phyloP scores from a whole-genome alignment of 305 asterid species.

The Petunia hybrid region DNA sequence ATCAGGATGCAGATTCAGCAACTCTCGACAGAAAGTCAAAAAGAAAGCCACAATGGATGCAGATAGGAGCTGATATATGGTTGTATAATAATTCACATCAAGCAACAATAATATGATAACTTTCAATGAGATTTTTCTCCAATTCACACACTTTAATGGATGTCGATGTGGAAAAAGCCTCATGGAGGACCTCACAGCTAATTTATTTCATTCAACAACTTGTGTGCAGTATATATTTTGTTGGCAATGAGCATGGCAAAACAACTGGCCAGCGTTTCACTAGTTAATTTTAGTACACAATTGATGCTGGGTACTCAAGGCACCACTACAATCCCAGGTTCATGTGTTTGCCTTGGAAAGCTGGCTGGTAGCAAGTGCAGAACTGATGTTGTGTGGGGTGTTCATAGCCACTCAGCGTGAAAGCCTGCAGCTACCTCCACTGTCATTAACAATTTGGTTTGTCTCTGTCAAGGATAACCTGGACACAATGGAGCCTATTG shows the following conservation, averaged over 20 bases:
- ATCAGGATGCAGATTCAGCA: slow-evolving; percentile 19
- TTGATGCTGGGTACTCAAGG: not conserved
- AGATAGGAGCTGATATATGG: not conserved
- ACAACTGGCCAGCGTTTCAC: not conserved
- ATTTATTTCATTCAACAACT: not conserved
- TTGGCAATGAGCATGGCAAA: not conserved
- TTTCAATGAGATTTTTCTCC: not conserved
- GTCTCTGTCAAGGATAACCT: too few species aligned
- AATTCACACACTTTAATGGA: not conserved
- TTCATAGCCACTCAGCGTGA: too few species aligned
- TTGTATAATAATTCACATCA: not conserved
- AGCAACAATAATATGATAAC: not conserved
- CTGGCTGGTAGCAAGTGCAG: too few species aligned
- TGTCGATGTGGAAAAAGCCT: not conserved
- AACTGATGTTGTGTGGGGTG: too few species aligned
- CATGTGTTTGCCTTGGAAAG: too few species aligned
- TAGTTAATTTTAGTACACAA: not conserved
- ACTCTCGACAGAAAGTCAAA: not conserved
- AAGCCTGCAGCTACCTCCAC: too few species aligned
- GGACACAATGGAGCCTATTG: too few species aligned
- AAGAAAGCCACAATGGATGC: slow-evolving; percentile 25
- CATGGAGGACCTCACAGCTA: not conserved
- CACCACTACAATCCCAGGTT: too few species aligned
- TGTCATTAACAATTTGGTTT: too few species aligned
- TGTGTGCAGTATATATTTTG: not conserved